Conservation (phyloP, 495 filamentous ascomycete species). For the Neurospora tetrasperma region DNA sequence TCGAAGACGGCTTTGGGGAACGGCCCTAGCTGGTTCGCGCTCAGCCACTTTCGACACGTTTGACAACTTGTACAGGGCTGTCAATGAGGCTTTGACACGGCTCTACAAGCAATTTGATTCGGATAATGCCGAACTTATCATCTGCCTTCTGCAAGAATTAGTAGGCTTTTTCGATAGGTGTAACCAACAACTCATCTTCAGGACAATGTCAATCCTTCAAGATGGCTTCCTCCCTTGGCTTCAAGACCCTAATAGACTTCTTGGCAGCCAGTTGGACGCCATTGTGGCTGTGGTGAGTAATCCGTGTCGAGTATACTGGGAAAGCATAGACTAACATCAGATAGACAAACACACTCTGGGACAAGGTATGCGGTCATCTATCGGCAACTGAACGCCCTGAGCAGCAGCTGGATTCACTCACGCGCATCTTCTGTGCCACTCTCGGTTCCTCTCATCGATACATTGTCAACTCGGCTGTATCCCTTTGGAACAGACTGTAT, state of each 20-base stretch:
- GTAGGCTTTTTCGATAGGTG: constrained; percentile 28
- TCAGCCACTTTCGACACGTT: constrained; percentile 46
- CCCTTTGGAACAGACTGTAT: constrained; percentile 36
- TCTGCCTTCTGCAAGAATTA: constrained; percentile 24
- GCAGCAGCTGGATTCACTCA: constrained; percentile 28
- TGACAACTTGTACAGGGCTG: constrained; percentile 48
- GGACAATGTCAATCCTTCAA: constrained; percentile 45
- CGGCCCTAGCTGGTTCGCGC: constrained; percentile 30
- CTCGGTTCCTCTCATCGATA: constrained; percentile 39
- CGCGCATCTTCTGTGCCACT: constrained; percentile 31
- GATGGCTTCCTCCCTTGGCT: constrained; percentile 51
- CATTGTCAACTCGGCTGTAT: constrained; percentile 29
- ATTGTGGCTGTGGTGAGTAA: constrained; percentile 28
- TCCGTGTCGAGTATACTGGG: background rate
- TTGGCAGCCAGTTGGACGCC: constrained; percentile 22
- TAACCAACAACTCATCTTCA: constrained; percentile 25
- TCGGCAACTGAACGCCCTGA: constrained; percentile 18
- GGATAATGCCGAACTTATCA: constrained; percentile 15
- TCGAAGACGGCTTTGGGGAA: constrained; percentile 50
- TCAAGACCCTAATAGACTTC: constrained; percentile 36
- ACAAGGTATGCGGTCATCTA: constrained; percentile 26
- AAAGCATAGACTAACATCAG: constrained; percentile 10
- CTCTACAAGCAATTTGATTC: constrained; percentile 31
- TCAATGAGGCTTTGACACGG: constrained; percentile 31
- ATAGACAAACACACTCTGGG: constrained; percentile 33